Evolutionary conservation across 1,284 basidiomycete genomes (phyloP), one percentile per base, ranked within the genome.

Genomic region (Melampsora larici-populina): DNA sequence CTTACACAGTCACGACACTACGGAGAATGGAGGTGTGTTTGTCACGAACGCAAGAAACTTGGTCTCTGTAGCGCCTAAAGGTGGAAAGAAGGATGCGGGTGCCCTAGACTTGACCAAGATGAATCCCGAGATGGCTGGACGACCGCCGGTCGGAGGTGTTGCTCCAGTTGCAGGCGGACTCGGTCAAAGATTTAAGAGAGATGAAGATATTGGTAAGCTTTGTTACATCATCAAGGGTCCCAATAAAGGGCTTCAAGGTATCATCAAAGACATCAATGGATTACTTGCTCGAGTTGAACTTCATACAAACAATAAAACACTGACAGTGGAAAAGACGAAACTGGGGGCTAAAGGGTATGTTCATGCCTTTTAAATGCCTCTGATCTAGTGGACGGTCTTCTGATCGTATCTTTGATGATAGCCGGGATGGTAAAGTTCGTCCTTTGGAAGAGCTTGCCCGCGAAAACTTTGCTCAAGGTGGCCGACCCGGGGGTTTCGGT

Each of bases 221-320:
- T 93, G 98, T 21, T 89, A 89, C 18, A 89, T 98, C 29, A 87
- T 93, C 79, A 92, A 92, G 82, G 96, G 97, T 1, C 89, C 92
- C 0, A 90, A 92, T 84, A 99, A 99, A 85, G 93, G 94, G 11
- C 91, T 95, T 81, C 87, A 91, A 69, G 97, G 97, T 8, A 90
- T 90, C 15, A 92, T 99, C 87, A 98, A 96, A 84, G 97, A 98
- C 82, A 93, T 94, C 17, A 96, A 94, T 78, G 96, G 94, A 17
- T 87, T 88, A 65, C 87, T 90, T 79, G 93, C 92, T 0, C 89
- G 97, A 70, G 94, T 99, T 17, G 97, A 99, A 85, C 86, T 99
- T 29, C 89, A 92, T 79, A 93, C 94, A 0, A 90, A 91, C 71
- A 94, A 94, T 84, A 96, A 94, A 85, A 88, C 94, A 31, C 90